A percentile compares a stretch with the other conserved stretches of the same genome.
phyloP scores from a whole-genome alignment of 768 basidiomycete species.

The Tricholoma matsutake region DNA sequence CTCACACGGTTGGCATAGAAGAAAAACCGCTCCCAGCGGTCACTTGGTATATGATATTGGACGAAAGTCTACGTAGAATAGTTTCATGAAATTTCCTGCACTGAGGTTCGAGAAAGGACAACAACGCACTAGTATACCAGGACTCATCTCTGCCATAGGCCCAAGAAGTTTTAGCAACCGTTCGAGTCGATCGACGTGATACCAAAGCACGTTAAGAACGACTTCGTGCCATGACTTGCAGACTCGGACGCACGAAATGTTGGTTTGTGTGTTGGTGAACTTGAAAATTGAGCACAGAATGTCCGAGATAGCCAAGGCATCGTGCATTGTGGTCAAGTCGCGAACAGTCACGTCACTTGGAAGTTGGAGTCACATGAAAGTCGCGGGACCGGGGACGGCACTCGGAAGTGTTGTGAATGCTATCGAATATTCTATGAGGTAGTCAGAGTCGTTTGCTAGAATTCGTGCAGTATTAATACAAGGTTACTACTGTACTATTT shows the following conservation, averaged over 20 bases:
- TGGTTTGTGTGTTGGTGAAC: conserved; percentile 8
- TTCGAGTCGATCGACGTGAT: conserved; percentile 17
- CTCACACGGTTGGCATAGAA: conserved; percentile 21
- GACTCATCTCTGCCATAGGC: conserved; percentile 6
- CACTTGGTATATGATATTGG: conserved; percentile 15
- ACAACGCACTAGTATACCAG: conserved; percentile 6
- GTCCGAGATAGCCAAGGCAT: conserved; percentile 17
- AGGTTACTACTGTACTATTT: no score
- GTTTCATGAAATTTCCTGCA: background rate
- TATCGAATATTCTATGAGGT: no score
- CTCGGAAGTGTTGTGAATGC: no score
- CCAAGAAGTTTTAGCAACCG: conserved; percentile 17
- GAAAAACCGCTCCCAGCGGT: conserved; percentile 18
- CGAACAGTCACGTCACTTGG: no score
- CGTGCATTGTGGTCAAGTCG: conserved; percentile 3
- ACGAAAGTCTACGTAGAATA: conserved; percentile 3
- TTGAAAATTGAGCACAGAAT: conserved; percentile 16
- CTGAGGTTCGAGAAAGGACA: background rate
- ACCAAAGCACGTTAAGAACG: conserved; percentile 20
- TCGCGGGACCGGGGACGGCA: no score
- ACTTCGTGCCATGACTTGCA: conserved; percentile 18
- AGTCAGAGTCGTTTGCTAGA: no score
- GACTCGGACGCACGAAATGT: conserved; percentile 15
- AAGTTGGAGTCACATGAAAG: no score
- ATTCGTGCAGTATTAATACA: no score